phyloP scores from a whole-genome alignment of 495 filamentous ascomycete species.

The Penicillium macrosclerotiorum region DNA sequence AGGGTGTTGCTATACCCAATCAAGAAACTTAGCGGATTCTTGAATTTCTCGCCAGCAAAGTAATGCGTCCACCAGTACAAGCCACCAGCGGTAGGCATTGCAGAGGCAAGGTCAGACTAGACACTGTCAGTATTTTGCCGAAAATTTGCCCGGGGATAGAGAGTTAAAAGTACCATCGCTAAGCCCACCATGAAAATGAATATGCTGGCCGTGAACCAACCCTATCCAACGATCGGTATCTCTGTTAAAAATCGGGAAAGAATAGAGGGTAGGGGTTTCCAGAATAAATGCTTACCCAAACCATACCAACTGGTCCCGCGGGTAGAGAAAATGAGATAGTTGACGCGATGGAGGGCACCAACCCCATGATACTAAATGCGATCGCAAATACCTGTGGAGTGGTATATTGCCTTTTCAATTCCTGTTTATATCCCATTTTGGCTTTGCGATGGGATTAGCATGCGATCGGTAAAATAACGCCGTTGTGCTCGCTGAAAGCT shows the following conservation, averaged over 20 bases:
- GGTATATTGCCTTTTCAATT: constrained; percentile 62
- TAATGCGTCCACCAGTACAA: constrained; percentile 74
- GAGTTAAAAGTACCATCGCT: constrained; percentile 56
- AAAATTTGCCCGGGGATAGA: neutral
- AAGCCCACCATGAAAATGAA: constrained; percentile 66
- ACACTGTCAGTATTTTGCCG: neutral
- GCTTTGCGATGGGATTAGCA: constrained; percentile 6
- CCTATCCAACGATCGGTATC: constrained; percentile 16
- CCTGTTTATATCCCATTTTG: constrained; percentile 66
- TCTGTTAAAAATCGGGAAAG: too few species aligned
- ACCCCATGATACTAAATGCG: constrained; percentile 70
- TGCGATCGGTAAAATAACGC: neutral
- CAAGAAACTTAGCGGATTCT: constrained; percentile 62
- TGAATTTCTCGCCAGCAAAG: constrained; percentile 55
- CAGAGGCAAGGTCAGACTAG: constrained; percentile 62
- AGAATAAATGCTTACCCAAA: constrained; percentile 58
- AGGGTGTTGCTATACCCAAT: constrained; percentile 71
- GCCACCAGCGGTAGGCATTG: constrained; percentile 68
- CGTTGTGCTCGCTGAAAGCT: neutral
- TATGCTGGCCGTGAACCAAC: constrained; percentile 63
- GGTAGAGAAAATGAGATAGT: constrained; percentile 64
- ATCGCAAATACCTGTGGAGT: constrained; percentile 67
- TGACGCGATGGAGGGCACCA: constrained; percentile 65
- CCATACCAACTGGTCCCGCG: constrained; percentile 67
- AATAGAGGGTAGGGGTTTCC: too few species aligned